A percentile compares a stretch with the other conserved stretches of the same genome.
Conservation (phyloP, 2,329 filamentous ascomycete species). For the Calonectria pseudoturangicola region DNA sequence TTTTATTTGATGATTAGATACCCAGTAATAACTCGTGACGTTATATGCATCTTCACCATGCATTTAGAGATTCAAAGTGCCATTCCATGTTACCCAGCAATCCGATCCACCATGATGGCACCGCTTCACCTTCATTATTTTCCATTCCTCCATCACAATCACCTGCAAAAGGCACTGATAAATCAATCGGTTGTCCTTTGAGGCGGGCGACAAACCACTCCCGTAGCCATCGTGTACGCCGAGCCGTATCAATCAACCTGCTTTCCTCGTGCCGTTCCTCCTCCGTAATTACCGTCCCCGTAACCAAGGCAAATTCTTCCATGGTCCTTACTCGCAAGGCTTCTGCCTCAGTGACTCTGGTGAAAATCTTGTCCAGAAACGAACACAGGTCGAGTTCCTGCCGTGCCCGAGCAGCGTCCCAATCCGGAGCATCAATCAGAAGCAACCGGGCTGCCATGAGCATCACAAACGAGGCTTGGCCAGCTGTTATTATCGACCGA, state of each 20-base stretch:
- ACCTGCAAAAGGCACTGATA: neutral
- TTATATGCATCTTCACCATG: neutral
- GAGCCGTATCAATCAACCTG: constrained; percentile 47
- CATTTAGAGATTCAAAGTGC: constrained; percentile 42
- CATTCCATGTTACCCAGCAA: constrained; percentile 51
- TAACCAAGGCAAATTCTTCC: constrained; percentile 37
- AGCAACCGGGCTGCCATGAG: constrained; percentile 50
- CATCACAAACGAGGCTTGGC: constrained; percentile 49
- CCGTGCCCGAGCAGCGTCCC: constrained; percentile 48
- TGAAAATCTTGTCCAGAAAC: constrained; percentile 42
- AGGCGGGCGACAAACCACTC: constrained; percentile 57
- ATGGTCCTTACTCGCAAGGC: constrained; percentile 24
- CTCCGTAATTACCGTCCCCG: constrained; percentile 43
- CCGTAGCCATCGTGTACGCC: constrained; percentile 55
- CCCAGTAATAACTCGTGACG: constrained; percentile 22
- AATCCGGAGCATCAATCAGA: constrained; percentile 51
- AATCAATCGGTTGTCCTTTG: constrained; percentile 39
- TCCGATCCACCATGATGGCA: constrained; percentile 49
- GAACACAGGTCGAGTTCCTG: constrained; percentile 43
- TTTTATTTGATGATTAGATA: constrained; percentile 36
- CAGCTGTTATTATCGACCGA: constrained; percentile 48
- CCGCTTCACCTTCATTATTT: neutral
- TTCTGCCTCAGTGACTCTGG: constrained; percentile 40
- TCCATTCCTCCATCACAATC: constrained; percentile 9
- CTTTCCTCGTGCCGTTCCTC: constrained; percentile 46